Evolutionary conservation across 2,329 filamentous ascomycete genomes (phyloP).

Genomic region (Trichoderma asperellum): DNA sequence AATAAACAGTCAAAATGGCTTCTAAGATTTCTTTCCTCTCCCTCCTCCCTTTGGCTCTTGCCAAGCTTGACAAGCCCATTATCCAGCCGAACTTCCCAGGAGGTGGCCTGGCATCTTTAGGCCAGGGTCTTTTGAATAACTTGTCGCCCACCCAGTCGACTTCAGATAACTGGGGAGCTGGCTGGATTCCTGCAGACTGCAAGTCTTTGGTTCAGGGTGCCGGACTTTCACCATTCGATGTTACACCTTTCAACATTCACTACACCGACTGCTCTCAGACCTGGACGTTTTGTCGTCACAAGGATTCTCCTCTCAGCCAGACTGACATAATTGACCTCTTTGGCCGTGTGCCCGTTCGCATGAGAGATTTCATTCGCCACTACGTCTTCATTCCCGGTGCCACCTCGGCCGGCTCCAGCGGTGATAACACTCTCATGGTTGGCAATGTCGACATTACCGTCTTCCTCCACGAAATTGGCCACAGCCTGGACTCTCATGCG

Average conservation of each 20-base stretch:
- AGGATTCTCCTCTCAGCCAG: slow-evolving; percentile 33
- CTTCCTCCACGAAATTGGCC: slow-evolving; percentile 32
- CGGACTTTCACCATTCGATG: slow-evolving; percentile 30
- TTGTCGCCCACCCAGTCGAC: slow-evolving; percentile 28
- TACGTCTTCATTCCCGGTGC: slow-evolving; percentile 35
- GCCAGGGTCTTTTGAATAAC: slow-evolving; percentile 26
- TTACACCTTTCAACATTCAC: slow-evolving; percentile 36
- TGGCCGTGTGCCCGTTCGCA: slow-evolving; percentile 38
- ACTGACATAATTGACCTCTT: slow-evolving; percentile 37
- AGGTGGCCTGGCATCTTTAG: slow-evolving; percentile 16
- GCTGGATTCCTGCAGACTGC: slow-evolving; percentile 34
- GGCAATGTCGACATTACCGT: slow-evolving; percentile 29
- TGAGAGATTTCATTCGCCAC: slow-evolving; percentile 35
- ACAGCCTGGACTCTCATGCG: slow-evolving; percentile 33
- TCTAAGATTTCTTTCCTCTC: slow-evolving; percentile 4
- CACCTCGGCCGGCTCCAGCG: slow-evolving; percentile 15
- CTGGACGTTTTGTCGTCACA: slow-evolving; percentile 42
- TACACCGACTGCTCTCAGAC: slow-evolving; percentile 37
- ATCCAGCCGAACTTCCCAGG: slow-evolving; percentile 18
- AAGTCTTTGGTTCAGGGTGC: slow-evolving; percentile 24
- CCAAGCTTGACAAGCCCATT: slow-evolving; percentile 5
- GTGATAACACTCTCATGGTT: slow-evolving; percentile 32
- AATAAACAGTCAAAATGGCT: neutral
- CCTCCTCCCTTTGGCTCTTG: slow-evolving; percentile 5
- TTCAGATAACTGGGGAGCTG: slow-evolving; percentile 33